Evolutionary conservation across 805 yeast species (phyloP).

Genomic region (Saccharomycopsis lassenensis): DNA sequence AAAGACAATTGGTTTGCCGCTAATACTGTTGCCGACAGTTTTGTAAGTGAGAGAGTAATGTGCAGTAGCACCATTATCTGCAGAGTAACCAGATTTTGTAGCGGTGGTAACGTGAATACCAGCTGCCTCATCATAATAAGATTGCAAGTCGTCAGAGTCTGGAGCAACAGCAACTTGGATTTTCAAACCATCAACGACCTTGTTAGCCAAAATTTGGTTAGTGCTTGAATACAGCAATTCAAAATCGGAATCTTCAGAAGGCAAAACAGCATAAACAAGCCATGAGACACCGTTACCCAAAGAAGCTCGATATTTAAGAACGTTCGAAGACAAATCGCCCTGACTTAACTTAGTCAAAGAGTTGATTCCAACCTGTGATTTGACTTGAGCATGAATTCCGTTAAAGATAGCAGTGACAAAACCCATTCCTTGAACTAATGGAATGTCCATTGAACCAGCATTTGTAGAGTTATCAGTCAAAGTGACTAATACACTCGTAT

Average conservation of each 20-base stretch:
- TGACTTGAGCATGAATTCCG: conserved; percentile 27
- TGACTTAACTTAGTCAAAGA: conserved; percentile 31
- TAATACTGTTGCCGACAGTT: conserved; percentile 37
- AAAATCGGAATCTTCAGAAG: conserved; percentile 26
- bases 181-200: conserved; percentile 28
- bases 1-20: conserved; percentile 29
- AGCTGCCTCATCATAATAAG: conserved; percentile 50
- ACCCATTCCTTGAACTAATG: conserved; percentile 53
- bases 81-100: conserved; percentile 33
- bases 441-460: conserved; percentile 33
- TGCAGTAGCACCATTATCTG: conserved; percentile 32
- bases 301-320: conserved; percentile 38
- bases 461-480: conserved; percentile 7
- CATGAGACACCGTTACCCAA: conserved; percentile 31
- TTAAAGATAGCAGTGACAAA: conserved; percentile 39
- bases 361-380: conserved; percentile 37
- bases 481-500: conserved; percentile 40
- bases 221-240: conserved; percentile 24
- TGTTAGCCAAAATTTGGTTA: conserved; percentile 25
- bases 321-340: conserved; percentile 26
- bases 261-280: conserved; percentile 35
- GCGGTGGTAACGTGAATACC: conserved; percentile 53
- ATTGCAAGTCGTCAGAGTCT: conserved; percentile 2
- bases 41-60: conserved; percentile 36
- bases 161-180: conserved; percentile 39